Conservation (phyloP, 1,284 basidiomycete species). For the Boletus calvinii region DNA sequence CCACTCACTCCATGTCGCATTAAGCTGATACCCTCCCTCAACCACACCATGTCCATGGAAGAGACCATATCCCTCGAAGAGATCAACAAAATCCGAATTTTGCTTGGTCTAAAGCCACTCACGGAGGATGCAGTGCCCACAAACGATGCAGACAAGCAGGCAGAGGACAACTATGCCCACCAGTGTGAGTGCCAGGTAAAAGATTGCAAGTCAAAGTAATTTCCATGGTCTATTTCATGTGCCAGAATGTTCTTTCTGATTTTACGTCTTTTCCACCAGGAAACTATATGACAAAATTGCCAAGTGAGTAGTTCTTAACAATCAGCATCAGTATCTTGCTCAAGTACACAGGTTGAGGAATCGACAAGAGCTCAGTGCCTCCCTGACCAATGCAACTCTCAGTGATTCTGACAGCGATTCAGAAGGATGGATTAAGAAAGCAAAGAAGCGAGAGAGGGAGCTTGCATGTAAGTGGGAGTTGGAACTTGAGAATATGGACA, state of each 20-base stretch:
- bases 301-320: slow-evolving; percentile 68
- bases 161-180: slow-evolving; percentile 82
- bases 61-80: slow-evolving; percentile 94
- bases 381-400: slow-evolving; percentile 87
- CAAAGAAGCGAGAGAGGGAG: slow-evolving; percentile 85
- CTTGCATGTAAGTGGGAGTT: slow-evolving; percentile 73
- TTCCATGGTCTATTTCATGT: slow-evolving; percentile 22
- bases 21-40: slow-evolving; percentile 9
- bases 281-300: slow-evolving; percentile 78
- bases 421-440: slow-evolving; percentile 87
- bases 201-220: slow-evolving; percentile 74
- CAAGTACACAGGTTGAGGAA: slow-evolving; percentile 79
- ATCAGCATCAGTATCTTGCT: slow-evolving; percentile 41
- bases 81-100: slow-evolving; percentile 96
- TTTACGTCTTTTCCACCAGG: slow-evolving; percentile 42
- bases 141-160: slow-evolving; percentile 73
- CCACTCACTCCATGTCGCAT: too few species aligned
- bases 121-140: slow-evolving; percentile 70
- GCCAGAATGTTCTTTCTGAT: slow-evolving; percentile 28
- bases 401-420: slow-evolving; percentile 75
- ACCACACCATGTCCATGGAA: slow-evolving; percentile 62
- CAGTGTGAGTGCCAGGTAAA: slow-evolving; percentile 68
- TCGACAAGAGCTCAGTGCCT: slow-evolving; percentile 84
- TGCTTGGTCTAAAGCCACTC: slow-evolving; percentile 91
- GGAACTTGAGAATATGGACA: slow-evolving; percentile 82